Base-by-base conservation (phyloP, 176 grass and related monocot genomes). In the Pharus latifolius region DNA sequence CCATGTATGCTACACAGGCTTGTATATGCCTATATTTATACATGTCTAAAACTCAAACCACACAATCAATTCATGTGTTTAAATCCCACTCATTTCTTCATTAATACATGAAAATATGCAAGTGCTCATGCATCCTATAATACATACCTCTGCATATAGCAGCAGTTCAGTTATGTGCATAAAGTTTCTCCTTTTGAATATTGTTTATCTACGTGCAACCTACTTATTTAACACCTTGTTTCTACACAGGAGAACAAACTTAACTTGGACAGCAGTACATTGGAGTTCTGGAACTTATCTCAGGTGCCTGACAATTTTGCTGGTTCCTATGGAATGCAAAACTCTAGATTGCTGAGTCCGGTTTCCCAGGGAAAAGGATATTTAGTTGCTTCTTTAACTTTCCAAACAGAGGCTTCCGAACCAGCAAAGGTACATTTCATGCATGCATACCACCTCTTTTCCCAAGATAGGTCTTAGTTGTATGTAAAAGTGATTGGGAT, bases 301-400 rank as follows among this genome's bases (percentile, higher is more conserved):
- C 8, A 1, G 43, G 50, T 88, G 37, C 38, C 71, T 19, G 63
- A 85, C 59, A 76, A 80, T 77, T 64, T 70, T 78, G 20, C 47
- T 26, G 40, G 13, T 75, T 74, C 28, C 51, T 56, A 75, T 47
- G 42, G 81, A 75, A 67, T 62, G 81, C 74, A 80, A 68, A 80
- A 83, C 56, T 89, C 86, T 68, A 92, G 86, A 78, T 85, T 90
- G 78, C 61, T 98, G 37, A 85, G 16, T 50, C 89, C 94, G 48
- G 37, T 88, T 76, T 93, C 80, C 2, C 56, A 83, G 49, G 89
- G 87, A 35, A 82, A 92, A 98, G 94, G 89, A 53, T 46, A 74
- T 83, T 53, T 93, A 50, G 75, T 63, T 77, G 81, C 89, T 78
- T 80, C 81, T 17, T 63, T 98, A 57, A 72, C 75, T 41, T 98